Evolutionary conservation across 768 basidiomycete genomes (phyloP).

Genomic region (Lentinula detonsa): DNA sequence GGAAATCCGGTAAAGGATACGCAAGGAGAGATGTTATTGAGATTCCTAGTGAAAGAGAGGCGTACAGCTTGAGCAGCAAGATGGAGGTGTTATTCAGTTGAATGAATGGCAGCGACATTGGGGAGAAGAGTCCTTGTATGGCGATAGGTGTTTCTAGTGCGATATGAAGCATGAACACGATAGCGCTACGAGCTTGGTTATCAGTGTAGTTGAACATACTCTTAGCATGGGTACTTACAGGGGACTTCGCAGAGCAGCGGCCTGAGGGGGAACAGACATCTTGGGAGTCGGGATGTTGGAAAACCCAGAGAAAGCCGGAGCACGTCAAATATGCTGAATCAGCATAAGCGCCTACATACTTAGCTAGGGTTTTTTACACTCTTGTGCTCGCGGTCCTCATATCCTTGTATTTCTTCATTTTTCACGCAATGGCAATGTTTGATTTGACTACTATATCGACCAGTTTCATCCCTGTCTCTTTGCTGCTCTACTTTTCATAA

Average conservation of each 20-base stretch:
- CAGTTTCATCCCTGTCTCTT: no score
- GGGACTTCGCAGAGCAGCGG: not conserved
- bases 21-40: constrained; percentile 61
- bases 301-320: not conserved
- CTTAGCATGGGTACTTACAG: not conserved
- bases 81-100: constrained; percentile 80
- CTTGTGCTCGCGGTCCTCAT: no score
- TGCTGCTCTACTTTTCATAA: no score
- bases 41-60: constrained; percentile 52
- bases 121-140: constrained; percentile 67
- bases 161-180: constrained; percentile 73
- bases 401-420: no score
- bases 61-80: constrained; percentile 73
- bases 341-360: no score
- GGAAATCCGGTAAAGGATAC: constrained; percentile 71
- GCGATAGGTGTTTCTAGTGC: constrained; percentile 75
- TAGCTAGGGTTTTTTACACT: no score
- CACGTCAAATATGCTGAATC: no score
- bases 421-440: no score
- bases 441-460: no score
- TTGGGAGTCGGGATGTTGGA: not conserved
- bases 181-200: constrained; percentile 36
- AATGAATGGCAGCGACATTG: constrained; percentile 61
- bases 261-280: not conserved
- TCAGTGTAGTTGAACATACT: not conserved